These are phyloP conservation scores for Venustampulla echinocandica DNA, from an alignment of 495 filamentous ascomycete species.

Conservation along the genomic window DNA sequence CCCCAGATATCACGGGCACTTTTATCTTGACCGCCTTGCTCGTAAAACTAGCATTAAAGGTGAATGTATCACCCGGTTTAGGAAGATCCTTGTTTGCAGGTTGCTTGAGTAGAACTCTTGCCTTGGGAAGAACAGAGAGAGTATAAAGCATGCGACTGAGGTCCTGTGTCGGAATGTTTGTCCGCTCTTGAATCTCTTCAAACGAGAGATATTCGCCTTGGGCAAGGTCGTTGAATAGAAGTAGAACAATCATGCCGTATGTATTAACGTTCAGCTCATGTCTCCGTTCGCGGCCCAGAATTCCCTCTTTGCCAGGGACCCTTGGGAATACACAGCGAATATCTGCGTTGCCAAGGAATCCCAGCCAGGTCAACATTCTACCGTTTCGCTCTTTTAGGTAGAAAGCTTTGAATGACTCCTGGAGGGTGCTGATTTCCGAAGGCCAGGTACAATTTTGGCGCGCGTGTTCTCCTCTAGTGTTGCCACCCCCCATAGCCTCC, in stretches of 20 bases:
- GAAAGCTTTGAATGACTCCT: slow-evolving; percentile 81
- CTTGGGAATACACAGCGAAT: slow-evolving; percentile 71
- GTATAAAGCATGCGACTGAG: slow-evolving; percentile 77
- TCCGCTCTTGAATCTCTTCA: slow-evolving; percentile 75
- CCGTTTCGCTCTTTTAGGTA: slow-evolving; percentile 85
- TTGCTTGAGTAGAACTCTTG: slow-evolving; percentile 70
- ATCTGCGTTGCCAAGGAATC: slow-evolving; percentile 66
- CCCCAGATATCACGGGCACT: slow-evolving; percentile 50
- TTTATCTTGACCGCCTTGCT: slow-evolving; percentile 82
- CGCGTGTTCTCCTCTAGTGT: slow-evolving; percentile 35
- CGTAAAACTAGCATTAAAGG: slow-evolving; percentile 74
- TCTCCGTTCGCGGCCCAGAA: slow-evolving; percentile 57
- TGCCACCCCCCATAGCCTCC: slow-evolving; percentile 58
- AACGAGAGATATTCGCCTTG: slow-evolving; percentile 59
- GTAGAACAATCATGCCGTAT: slow-evolving; percentile 80
- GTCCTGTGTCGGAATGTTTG: slow-evolving; percentile 72
- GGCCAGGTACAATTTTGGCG: slow-evolving; percentile 59
- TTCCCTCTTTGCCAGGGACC: slow-evolving; percentile 49
- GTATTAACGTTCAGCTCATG: slow-evolving; percentile 92
- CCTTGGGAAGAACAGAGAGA: slow-evolving; percentile 78
- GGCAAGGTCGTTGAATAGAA: slow-evolving; percentile 78
- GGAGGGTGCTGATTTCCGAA: slow-evolving; percentile 61
- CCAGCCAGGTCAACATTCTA: slow-evolving; percentile 75
- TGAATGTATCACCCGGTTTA: slow-evolving; percentile 71
- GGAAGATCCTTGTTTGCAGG: slow-evolving; percentile 69